Evolutionary conservation across 768 basidiomycete species (phyloP).

Genomic region (Grammothele lineata): DNA sequence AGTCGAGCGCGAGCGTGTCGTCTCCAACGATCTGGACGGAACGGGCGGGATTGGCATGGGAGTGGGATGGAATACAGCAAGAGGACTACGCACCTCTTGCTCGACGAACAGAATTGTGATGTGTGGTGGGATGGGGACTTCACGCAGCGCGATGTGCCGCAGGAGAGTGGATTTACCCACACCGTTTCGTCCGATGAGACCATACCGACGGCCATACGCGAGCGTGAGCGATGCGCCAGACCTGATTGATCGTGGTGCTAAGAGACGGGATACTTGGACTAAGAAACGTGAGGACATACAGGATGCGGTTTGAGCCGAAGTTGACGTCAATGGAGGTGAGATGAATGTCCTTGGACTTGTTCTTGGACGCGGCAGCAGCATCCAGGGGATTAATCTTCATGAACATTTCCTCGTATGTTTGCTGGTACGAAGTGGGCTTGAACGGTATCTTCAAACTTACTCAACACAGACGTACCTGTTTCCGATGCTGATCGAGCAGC

Average conservation of each 20-base stretch:
- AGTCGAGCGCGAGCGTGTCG: conserved; percentile 87
- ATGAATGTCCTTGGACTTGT: conserved; percentile 97
- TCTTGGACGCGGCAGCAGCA: conserved; percentile 69
- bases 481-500: conserved; percentile 85
- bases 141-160: conserved; percentile 91
- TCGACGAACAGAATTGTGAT: conserved; percentile 98
- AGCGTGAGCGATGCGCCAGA: conserved; percentile 84
- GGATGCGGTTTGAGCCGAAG: conserved; percentile 91
- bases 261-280: not conserved
- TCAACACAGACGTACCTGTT: conserved; percentile 55
- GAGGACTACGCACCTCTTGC: conserved; percentile 65
- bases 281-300: conserved; percentile 57
- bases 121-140: conserved; percentile 89
- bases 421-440: conserved; percentile 45
- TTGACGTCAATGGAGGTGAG: conserved; percentile 93
- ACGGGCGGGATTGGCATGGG: conserved; percentile 21
- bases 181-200: conserved; percentile 73
- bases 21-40: conserved; percentile 77
- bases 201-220: conserved; percentile 86
- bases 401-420: conserved; percentile 98
- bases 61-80: not conserved
- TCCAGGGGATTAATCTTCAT: conserved; percentile 99
- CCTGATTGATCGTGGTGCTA: conserved; percentile 39
- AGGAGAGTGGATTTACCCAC: conserved; percentile 97
- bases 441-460: not conserved